These are phyloP conservation scores for Pythium phragmiticola DNA, from an alignment of 352 stramenopile species.

Conservation along the genomic window DNA sequence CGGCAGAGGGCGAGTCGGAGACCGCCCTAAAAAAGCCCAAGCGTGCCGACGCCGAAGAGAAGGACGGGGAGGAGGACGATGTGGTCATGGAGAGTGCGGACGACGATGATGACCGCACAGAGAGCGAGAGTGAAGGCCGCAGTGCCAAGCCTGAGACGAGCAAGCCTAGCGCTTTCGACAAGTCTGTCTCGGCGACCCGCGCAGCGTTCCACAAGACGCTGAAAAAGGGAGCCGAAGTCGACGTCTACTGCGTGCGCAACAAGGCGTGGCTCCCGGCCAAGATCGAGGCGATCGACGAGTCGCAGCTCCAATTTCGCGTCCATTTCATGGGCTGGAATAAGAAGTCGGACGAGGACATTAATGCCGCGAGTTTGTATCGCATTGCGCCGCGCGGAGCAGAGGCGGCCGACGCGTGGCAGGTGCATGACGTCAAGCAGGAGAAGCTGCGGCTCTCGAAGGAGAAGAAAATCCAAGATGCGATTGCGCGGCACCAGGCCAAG, in stretches of 20 bases:
- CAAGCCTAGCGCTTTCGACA: background rate
- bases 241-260: constrained; percentile 53
- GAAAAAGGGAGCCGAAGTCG: constrained; percentile 40
- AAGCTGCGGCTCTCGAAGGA: constrained; percentile 35
- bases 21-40: constrained; percentile 7
- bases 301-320: constrained; percentile 31
- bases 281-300: constrained; percentile 36
- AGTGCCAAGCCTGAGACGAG: no score
- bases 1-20: background rate
- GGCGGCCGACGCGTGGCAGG: constrained; percentile 38
- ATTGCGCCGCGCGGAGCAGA: constrained; percentile 44
- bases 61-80: background rate
- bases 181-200: background rate
- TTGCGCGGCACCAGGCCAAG: constrained; percentile 3
- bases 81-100: constrained; percentile 18
- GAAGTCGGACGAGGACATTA: constrained; percentile 51
- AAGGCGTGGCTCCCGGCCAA: constrained; percentile 63
- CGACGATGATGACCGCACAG: constrained; percentile 4
- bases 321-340: constrained; percentile 75
- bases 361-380: constrained; percentile 26
- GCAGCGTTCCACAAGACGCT: constrained; percentile 35
- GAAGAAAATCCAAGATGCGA: constrained; percentile 22
- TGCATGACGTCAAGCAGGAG: constrained; percentile 43
- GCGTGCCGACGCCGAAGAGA: background rate
- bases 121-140: constrained; percentile 7